Base-by-base conservation (phyloP, 2,329 filamentous ascomycete species). In the Nemania diffusa region DNA sequence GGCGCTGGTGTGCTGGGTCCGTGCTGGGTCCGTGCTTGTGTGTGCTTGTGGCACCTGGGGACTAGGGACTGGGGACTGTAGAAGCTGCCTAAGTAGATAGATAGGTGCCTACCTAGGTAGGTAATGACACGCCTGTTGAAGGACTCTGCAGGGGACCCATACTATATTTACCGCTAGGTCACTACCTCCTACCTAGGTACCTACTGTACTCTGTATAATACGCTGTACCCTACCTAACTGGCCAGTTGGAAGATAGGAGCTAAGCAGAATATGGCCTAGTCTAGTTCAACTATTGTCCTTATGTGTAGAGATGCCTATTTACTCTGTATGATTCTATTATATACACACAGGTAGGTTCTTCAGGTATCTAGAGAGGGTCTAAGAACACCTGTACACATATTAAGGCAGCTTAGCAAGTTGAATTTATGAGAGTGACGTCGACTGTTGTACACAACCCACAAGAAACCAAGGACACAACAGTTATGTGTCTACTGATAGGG, bases 351-450 rank as follows among this genome's bases (percentile, higher is more conserved):
- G n/a, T n/a, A n/a, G n/a, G n/a, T n/a, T n/a, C n/a, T n/a, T n/a
- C n/a, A n/a, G n/a, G n/a, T n/a, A n/a, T n/a, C n/a, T n/a, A n/a
- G n/a, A n/a, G n/a, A n/a, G n/a, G n/a, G n/a, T n/a, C n/a, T n/a
- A n/a, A n/a, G n/a, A n/a, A n/a, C n/a, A 32, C 29, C 29, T 32
- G 9, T 9, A 32, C 29, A 3, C 17, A 44, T 13, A n/a, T 44
- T 44, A n/a, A 44, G 34, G 20, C 15, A 20, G 27, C 57, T 37
- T 7, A 22, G 6, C 1, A 52, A 51, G 17, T 42, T 9, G 26
- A 15, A 44, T 37, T n/a, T 34, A 44, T 44, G 26, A 52, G 24
- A 29, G 46, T 64, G 61, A 64, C 61, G 61, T 64, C 52, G 53
- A 58, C 32, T 52, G 15, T 46, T 24, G 27, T 53, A 48, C 46